phyloP scores from a whole-genome alignment of 2,329 filamentous ascomycete species.

The Pezicula rhizophila region DNA sequence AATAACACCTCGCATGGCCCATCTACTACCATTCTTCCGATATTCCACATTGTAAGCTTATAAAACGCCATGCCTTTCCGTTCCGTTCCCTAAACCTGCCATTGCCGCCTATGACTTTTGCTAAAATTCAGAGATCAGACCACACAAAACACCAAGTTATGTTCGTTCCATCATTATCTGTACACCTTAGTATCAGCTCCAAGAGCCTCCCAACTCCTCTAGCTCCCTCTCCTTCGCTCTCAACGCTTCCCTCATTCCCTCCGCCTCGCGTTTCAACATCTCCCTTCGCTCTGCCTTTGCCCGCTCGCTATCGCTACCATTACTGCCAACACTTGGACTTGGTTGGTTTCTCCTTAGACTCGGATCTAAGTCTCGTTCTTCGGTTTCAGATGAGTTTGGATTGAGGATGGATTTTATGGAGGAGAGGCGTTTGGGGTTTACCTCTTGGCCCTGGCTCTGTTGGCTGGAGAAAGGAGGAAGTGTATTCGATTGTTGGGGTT shows the following conservation, averaged over 20 bases:
- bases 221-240: slow-evolving; percentile 26
- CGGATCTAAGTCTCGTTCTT: slow-evolving; percentile 4
- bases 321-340: slow-evolving; percentile 23
- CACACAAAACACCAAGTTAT: no score
- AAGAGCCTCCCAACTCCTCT: slow-evolving; percentile 16
- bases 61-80: no score
- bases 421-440: slow-evolving; percentile 56
- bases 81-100: no score
- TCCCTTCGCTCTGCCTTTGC: slow-evolving; percentile 56
- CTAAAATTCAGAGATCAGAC: no score
- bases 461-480: slow-evolving; percentile 2
- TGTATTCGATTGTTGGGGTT: slow-evolving; percentile 24
- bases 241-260: slow-evolving; percentile 53
- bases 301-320: slow-evolving; percentile 40
- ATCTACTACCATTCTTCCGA: background rate
- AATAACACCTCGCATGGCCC: background rate
- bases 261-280: slow-evolving; percentile 65
- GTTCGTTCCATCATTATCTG: no score
- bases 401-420: slow-evolving; percentile 75
- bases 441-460: slow-evolving; percentile 28
- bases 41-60: background rate
- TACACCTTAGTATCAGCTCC: no score
- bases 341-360: background rate
- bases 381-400: slow-evolving; percentile 31
- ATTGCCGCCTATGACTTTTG: no score